Percentiles rank a stretch among this genome's conserved stretches.
phyloP scores from a whole-genome alignment of 1,284 basidiomycete species.

The Malassezia pachydermatis region DNA sequence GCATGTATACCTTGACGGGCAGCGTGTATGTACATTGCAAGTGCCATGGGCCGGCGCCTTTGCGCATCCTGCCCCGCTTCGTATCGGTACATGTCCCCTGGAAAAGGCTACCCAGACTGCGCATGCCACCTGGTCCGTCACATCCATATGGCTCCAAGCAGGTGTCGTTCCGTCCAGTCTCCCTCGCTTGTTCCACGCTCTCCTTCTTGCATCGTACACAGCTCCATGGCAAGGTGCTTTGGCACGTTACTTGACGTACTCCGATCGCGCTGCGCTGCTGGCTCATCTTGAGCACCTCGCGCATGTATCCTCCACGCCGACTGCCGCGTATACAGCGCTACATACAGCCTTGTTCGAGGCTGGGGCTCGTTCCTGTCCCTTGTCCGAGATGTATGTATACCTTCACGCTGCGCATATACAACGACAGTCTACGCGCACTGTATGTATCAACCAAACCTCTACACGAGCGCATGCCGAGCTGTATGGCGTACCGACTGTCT shows the following conservation, averaged over 20 bases:
- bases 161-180: conserved; percentile 29
- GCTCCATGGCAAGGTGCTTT: conserved; percentile 38
- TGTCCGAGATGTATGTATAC: conserved; percentile 31
- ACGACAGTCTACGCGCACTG: conserved; percentile 12
- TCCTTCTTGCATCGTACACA: conserved; percentile 26
- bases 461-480: conserved; percentile 16
- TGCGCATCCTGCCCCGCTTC: conserved; percentile 25
- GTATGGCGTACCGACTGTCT: conserved; percentile 50
- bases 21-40: conserved; percentile 18
- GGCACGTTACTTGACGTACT: conserved; percentile 36
- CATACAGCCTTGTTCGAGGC: conserved; percentile 27
- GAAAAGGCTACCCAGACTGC: background rate
- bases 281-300: conserved; percentile 29
- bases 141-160: conserved; percentile 29
- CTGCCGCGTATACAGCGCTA: conserved; percentile 22
- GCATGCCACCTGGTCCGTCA: conserved; percentile 32
- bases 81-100: background rate
- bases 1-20: conserved; percentile 33
- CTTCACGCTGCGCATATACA: conserved; percentile 30
- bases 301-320: conserved; percentile 16
- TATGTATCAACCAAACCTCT: conserved; percentile 25
- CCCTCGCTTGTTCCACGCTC: conserved; percentile 28
- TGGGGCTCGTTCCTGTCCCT: conserved; percentile 24
- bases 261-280: conserved; percentile 31
- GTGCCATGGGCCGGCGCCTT: conserved; percentile 20